Evolutionary conservation across 257 asterid species (phyloP), one percentile per base, ranked within the genome.

Genomic region (Pogostemon cablin): DNA sequence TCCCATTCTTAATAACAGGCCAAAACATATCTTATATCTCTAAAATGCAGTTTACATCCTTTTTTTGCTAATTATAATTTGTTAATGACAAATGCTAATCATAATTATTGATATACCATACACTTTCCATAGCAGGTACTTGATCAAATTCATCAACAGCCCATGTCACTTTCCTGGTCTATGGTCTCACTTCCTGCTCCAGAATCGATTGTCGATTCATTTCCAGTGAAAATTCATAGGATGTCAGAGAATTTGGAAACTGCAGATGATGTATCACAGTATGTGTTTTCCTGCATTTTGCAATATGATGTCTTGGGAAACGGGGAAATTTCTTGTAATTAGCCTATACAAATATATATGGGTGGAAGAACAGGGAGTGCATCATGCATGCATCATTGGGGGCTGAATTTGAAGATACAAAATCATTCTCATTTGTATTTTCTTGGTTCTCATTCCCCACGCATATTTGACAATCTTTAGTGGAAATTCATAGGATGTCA

Each of bases 141-240:
- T 75, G 98, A 93, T 81, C 97, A 90, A 86, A 87, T 90, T 68
- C 98, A 93, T 77, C 87, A 87, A 53, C 97, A 93, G 75, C 97
- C 97, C 6, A 76, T 85, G 90, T 76, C 97, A 1, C 78, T 81
- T 78, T 81, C 98, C 82, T 73, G 86, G 81, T 85, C 96, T 17
- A 72, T 79, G 82, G 84, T 81, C 75, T 83, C 97, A 74, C 86
- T 81, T 78, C 97, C 98, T 9, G 98, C 98, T 74, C 93, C 91
- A 20, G 95, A 90, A 73, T 82, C 97, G 15, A 85, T 90, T 78
- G 98, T 93, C 38, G 87, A 93, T 80, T 87, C 96, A 72, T 90
- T 90, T 69, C 93, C 95, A 6, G 85, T 86, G 81, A 93, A 93
- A 87, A 81, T 71, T 70, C 87, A 79, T 76, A 71, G 58, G 38